Evolutionary conservation across 495 filamentous ascomycete genomes (phyloP), one percentile per base, ranked within the genome.

Genomic region (Cercophora scortea): DNA sequence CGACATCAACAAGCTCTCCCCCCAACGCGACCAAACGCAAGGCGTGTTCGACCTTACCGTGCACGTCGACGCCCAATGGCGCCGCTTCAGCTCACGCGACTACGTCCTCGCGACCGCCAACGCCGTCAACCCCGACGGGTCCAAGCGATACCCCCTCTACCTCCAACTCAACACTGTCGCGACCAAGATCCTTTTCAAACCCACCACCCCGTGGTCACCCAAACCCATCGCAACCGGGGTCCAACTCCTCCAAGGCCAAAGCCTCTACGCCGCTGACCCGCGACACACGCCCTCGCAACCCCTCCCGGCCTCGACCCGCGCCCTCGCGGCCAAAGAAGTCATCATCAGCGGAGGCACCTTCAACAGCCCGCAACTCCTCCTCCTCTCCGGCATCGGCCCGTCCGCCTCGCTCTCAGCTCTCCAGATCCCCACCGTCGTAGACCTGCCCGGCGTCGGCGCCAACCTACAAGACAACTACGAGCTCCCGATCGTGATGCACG

Each of bases 381-480:
- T 80, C 52, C 74, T 78, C 4, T 77, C 70, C 15, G 80, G 79
- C 8, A 74, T 84, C 46, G 80, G 81, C 0, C 70, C 76, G 0
- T 68, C 65, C 8, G 66, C 69, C 0, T 77, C 81, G 44, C 65
- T 82, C 11, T 50, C 62, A 1, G 67, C 73, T 41, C 67, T 74
- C 50, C 62, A 61, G 9, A 81, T 84, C 42, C 57, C 68, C n/a
- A 68, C 75, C 25, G 54, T 70, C 16, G 60, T 72, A 2, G 64
- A 80, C 19, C 57, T 75, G 1, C 79, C 78, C 8, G 80, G 77
- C 10, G 79, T 83, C 2, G 79, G 79, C 5, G 71, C 71, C 47
- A 79, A 79, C 42, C 67, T 83, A 6, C 71, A 72, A 56, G 81
- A 84, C 51, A 80, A 82, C 59, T 70, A 72, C 49, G 70, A 73